These are phyloP conservation scores for Plasmodium vinckei DNA, from an alignment of 169 alveolate species.

Conservation along the genomic window DNA sequence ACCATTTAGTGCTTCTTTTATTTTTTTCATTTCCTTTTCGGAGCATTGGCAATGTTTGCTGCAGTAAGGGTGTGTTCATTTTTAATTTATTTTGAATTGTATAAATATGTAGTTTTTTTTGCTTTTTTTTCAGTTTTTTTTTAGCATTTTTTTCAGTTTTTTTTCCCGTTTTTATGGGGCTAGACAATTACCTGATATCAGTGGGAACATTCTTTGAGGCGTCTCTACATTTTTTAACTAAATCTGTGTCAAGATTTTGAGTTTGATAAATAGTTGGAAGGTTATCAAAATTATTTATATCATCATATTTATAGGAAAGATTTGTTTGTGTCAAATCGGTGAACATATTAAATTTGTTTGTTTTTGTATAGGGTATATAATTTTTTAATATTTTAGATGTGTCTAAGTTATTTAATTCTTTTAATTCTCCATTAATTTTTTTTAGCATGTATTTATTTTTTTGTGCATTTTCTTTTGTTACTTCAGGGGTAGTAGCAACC, in stretches of 20 bases:
- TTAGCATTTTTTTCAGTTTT: no score
- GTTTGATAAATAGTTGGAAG: constrained; percentile 21
- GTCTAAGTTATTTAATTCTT: constrained; percentile 25
- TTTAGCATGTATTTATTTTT: constrained; percentile 16
- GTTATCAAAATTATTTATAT: no score
- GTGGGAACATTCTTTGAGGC: constrained; percentile 9
- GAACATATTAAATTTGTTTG: not conserved
- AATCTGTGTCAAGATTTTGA: constrained; percentile 2
- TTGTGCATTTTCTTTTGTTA: not conserved
- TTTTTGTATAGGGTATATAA: constrained; percentile 63
- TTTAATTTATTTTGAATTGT: no score
- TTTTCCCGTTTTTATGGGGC: no score
- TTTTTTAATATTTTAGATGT: constrained; percentile 8
- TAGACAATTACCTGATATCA: not conserved
- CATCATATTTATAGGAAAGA: no score
- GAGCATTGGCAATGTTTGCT: no score
- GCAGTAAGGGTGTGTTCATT: not conserved
- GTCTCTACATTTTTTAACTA: constrained; percentile 46
- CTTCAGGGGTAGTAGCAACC: not conserved
- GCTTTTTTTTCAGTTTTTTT: no score
- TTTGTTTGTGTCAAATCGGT: not conserved
- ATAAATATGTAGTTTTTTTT: no score
- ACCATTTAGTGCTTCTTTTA: no score
- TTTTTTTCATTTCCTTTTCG: no score
- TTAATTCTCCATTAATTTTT: constrained; percentile 39